phyloP scores from a whole-genome alignment of 1,139 yeast species.

The Diutina scorzettiae region DNA sequence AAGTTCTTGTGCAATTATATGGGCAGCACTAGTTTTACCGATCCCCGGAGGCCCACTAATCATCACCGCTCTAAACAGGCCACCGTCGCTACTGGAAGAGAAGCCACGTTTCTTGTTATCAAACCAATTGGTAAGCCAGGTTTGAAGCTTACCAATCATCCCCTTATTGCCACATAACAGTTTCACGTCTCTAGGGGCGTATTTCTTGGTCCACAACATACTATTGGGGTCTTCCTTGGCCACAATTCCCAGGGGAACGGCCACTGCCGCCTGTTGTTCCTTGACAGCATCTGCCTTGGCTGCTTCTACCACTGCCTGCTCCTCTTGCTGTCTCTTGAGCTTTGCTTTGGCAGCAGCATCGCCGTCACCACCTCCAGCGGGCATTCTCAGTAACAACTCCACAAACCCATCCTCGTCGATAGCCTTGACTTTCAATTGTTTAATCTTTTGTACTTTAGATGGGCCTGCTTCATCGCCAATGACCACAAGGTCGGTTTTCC shows the following conservation, averaged over 20 bases:
- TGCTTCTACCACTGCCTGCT: constrained; percentile 36
- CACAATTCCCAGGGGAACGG: constrained; percentile 18
- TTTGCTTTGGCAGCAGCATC: constrained; percentile 64
- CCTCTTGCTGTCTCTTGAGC: constrained; percentile 57
- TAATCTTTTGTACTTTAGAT: constrained; percentile 76
- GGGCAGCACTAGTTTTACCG: constrained; percentile 76
- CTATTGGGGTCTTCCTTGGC: constrained; percentile 32
- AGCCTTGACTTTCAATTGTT: constrained; percentile 60
- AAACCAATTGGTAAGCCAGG: constrained; percentile 79
- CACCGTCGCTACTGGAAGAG: constrained; percentile 46
- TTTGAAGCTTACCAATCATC: constrained; percentile 48
- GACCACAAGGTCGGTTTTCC: constrained; percentile 80
- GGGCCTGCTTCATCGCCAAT: constrained; percentile 97
- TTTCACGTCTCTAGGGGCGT: constrained; percentile 66
- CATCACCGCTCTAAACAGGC: constrained; percentile 66
- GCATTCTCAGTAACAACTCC: constrained; percentile 65
- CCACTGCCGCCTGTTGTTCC: constrained; percentile 18
- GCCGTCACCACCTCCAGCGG: constrained; percentile 85
- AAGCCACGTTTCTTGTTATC: constrained; percentile 42
- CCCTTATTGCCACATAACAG: constrained; percentile 92
- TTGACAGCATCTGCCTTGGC: constrained; percentile 21
- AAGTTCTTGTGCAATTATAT: constrained; percentile 50
- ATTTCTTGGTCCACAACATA: constrained; percentile 76
- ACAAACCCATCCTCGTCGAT: constrained; percentile 82
- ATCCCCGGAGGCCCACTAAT: constrained; percentile 83